A percentile compares a stretch with the other conserved stretches of the same genome.
These are phyloP conservation scores for Babesia microti DNA, from an alignment of 169 alveolate species.

Conservation along the genomic window DNA sequence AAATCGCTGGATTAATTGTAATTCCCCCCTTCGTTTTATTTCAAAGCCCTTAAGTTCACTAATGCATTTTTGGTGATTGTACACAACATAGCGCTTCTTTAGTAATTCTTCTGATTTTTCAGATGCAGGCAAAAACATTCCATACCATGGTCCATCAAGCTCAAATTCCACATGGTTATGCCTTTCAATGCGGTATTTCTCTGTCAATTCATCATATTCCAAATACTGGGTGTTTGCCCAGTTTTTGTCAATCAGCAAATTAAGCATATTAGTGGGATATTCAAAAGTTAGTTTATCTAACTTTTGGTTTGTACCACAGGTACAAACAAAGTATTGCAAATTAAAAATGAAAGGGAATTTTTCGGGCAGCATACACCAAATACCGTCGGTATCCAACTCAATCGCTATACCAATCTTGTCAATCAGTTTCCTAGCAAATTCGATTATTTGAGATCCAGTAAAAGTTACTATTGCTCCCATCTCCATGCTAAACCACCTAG, in stretches of 20 bases:
- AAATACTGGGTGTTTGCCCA: constrained; percentile 91
- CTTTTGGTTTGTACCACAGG: constrained; percentile 5
- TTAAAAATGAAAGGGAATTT: constrained; percentile 82
- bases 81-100: constrained; percentile 92
- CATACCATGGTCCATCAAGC: constrained; percentile 98
- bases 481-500: constrained; percentile 98
- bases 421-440: constrained; percentile 65
- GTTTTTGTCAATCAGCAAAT: constrained; percentile 82
- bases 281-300: constrained; percentile 52
- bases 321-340: constrained; percentile 13
- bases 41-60: constrained; percentile 93
- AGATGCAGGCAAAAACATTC: constrained; percentile 95
- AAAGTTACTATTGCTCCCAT: constrained; percentile 99
- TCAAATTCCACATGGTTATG: constrained; percentile 95
- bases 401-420: constrained; percentile 94
- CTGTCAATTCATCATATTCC: constrained; percentile 51
- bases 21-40: constrained; percentile 97
- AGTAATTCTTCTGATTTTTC: constrained; percentile 89
- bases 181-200: constrained; percentile 59
- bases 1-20: constrained; percentile 88
- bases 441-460: constrained; percentile 90
- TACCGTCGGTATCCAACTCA: constrained; percentile 99
- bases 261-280: constrained; percentile 89
- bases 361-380: constrained; percentile 93
- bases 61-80: constrained; percentile 79